Percentiles rank a stretch among this genome's conserved stretches.
Conservation (phyloP, 257 asterid genomes). For the Solanum megistacrolobum region DNA sequence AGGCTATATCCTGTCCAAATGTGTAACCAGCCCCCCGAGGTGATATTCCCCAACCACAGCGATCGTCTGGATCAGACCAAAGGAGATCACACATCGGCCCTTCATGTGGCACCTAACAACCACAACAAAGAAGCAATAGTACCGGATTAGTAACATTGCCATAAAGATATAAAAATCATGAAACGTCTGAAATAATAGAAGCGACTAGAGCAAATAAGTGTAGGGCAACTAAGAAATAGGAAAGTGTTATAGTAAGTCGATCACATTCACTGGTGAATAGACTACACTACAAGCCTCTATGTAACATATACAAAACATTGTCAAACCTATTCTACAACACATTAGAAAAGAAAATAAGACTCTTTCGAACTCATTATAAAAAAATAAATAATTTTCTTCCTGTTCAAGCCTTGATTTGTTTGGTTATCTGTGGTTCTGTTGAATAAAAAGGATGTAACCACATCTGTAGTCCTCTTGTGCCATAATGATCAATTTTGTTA, state of each 20-base stretch:
- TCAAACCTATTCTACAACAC: not conserved
- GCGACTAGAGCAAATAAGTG: not conserved
- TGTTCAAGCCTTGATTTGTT: not conserved
- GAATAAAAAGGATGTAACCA: not conserved
- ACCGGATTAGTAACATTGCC: not conserved
- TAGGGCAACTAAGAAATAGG: not conserved
- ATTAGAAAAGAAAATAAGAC: not conserved
- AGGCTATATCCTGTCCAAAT: slow-evolving; percentile 92
- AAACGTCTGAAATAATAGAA: not conserved
- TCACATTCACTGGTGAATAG: not conserved
- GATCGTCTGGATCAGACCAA: slow-evolving; percentile 97
- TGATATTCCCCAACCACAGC: slow-evolving; percentile 98
- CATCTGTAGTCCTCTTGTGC: not conserved
- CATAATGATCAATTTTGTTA: not conserved
- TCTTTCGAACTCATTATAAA: not conserved
- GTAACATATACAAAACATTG: not conserved
- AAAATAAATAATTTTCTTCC: not conserved
- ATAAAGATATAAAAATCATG: not conserved
- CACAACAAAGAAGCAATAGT: not conserved
- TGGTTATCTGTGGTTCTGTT: not conserved
- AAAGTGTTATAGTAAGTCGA: not conserved
- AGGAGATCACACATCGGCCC: slow-evolving; percentile 99
- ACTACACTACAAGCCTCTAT: not conserved
- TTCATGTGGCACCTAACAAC: slow-evolving; percentile 82
- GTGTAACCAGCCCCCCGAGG: slow-evolving; percentile 98